Conservation (phyloP, 2,329 filamentous ascomycete species). For the Thielaviopsis punctulata region DNA sequence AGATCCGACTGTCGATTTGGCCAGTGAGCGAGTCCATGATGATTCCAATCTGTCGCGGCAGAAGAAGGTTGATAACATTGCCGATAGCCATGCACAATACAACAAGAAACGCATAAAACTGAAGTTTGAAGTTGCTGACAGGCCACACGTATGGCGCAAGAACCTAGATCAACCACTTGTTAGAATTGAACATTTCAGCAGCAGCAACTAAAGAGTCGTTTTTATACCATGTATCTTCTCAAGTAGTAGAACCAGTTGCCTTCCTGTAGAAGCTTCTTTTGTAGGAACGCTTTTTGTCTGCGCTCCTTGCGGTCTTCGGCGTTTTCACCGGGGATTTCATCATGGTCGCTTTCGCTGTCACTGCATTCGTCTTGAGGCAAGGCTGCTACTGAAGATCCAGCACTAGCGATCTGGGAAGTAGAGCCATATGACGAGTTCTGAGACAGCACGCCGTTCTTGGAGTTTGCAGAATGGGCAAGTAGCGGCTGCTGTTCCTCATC, state of each 20-base stretch:
- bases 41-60: constrained; percentile 66
- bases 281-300: constrained; percentile 26
- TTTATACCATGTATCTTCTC: constrained; percentile 46
- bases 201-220: neutral
- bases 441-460: neutral
- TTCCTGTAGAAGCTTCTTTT: constrained; percentile 53
- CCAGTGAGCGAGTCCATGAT: constrained; percentile 53
- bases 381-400: constrained; percentile 1
- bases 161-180: constrained; percentile 26
- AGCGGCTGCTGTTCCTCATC: constrained; percentile 44
- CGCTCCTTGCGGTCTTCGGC: constrained; percentile 34
- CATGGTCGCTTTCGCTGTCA: constrained; percentile 1
- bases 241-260: constrained; percentile 65
- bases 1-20: constrained; percentile 29
- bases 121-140: constrained; percentile 44
- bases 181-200: neutral
- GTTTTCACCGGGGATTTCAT: constrained; percentile 30
- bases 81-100: constrained; percentile 49
- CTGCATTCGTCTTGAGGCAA: constrained; percentile 1
- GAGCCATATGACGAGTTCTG: constrained; percentile 3
- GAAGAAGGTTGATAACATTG: constrained; percentile 57
- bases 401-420: constrained; percentile 5
- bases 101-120: constrained; percentile 50
- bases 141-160: constrained; percentile 72
- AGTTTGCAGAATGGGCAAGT: constrained; percentile 21